A percentile compares a stretch with the other conserved stretches of the same genome.
Conservation (phyloP, 1,284 basidiomycete species). For the Puccinia sorghi region DNA sequence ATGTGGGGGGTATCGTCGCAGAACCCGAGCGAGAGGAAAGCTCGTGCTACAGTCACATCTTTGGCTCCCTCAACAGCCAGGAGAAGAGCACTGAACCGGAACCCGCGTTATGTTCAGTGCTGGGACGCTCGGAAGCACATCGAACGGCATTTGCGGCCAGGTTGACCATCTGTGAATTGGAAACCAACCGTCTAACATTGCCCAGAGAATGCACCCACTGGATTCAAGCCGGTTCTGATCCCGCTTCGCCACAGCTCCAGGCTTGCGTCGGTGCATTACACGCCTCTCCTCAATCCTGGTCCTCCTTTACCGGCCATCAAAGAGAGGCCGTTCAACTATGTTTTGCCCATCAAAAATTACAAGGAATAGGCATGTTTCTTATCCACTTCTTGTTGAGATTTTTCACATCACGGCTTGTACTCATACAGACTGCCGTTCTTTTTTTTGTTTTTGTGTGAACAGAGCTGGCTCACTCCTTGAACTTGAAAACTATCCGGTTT, state of each 20-base stretch:
- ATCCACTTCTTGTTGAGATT: background rate
- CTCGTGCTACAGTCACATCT: conserved; percentile 30
- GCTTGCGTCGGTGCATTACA: conserved; percentile 43
- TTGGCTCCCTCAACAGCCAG: background rate
- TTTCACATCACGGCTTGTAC: background rate
- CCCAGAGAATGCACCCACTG: conserved; percentile 38
- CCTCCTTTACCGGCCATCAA: conserved; percentile 38
- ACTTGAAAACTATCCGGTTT: conserved; percentile 11
- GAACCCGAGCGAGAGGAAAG: conserved; percentile 20
- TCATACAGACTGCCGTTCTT: background rate
- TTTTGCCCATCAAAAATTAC: conserved; percentile 31
- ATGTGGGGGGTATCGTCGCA: no score
- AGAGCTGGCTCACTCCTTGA: conserved; percentile 21
- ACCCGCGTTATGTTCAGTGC: conserved; percentile 15
- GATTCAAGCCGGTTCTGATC: conserved; percentile 17
- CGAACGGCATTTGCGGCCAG: conserved; percentile 41
- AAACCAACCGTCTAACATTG: conserved; percentile 8
- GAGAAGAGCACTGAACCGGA: background rate
- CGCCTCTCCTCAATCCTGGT: conserved; percentile 47
- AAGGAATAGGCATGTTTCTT: conserved; percentile 32
- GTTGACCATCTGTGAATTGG: conserved; percentile 46
- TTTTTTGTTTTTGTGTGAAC: background rate
- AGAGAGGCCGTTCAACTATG: conserved; percentile 42
- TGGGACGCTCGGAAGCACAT: conserved; percentile 27
- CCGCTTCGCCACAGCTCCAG: background rate